Evolutionary conservation across 192 early-diverging fungal species (phyloP).

Genomic region (Thamnidium elegans): DNA sequence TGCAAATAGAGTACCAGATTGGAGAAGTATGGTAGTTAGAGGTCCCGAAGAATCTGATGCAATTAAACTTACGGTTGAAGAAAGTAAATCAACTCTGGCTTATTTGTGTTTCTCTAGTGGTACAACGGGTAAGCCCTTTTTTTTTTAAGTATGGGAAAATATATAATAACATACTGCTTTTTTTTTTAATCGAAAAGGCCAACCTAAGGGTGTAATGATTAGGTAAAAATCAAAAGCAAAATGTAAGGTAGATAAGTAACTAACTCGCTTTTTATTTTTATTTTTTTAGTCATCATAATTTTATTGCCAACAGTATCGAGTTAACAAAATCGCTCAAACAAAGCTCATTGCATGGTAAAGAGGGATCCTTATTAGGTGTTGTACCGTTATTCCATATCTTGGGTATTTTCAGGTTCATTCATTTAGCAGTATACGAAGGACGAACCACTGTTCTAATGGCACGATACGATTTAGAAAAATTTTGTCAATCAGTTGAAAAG

Average conservation of each 20-base stretch:
- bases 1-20: constrained; percentile 13
- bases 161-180: constrained; percentile 9
- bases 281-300: constrained; percentile 42
- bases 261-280: constrained; percentile 28
- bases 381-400: constrained; percentile 31
- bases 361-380: constrained; percentile 18
- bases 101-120: constrained; percentile 31
- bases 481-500: constrained; percentile 67
- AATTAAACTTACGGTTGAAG: constrained; percentile 26
- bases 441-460: constrained; percentile 52
- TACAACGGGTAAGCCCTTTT: constrained; percentile 29
- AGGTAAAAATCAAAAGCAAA: constrained; percentile 3
- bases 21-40: too few relatives aligned
- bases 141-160: constrained; percentile 14
- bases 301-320: constrained; percentile 21
- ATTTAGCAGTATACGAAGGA: constrained; percentile 24
- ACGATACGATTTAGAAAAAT: constrained; percentile 56
- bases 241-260: too few relatives aligned
- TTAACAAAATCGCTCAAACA: background rate
- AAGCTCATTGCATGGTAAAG: background rate
- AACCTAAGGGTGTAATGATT: constrained; percentile 29
- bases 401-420: constrained; percentile 23
- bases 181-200: constrained; percentile 7
- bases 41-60: background rate
- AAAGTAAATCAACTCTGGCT: constrained; percentile 20